Evolutionary conservation across 176 grass and related monocot genomes (phyloP), one percentile per base, ranked within the genome.

Genomic region (Saccharum spontaneum): DNA sequence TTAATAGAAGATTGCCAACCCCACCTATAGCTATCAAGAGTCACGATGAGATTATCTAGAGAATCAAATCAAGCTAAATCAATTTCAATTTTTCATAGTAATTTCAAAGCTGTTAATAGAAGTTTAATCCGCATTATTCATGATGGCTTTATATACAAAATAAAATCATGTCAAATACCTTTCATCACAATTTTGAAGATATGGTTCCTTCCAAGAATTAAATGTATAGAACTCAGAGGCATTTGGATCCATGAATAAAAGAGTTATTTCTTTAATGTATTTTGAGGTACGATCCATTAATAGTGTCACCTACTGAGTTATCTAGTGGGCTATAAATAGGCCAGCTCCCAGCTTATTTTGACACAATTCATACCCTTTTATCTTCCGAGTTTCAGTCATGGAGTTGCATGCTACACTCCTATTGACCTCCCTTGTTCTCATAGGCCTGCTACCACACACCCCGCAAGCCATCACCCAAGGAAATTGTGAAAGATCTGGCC

Each of bases 251-350:
- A 22, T 55, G 18, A 22, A 55, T 55, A 55, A 22, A 55, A 20
- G 50, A 8, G 16, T 17, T n/a, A 76, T 26, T 49, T 49, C 4
- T 49, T 16, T 49, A 48, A 4, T 15, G 15, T 48, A 48, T 48
- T 48, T 15, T 48, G 45, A 46, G 44, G 10, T 13, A 34, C 33
- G 33, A 34, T 34, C 72, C n/a, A n/a, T n/a, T n/a, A n/a, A n/a
- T n/a, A n/a, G n/a, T n/a, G n/a, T n/a, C n/a, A n/a, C n/a, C n/a
- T n/a, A n/a, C n/a, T n/a, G n/a, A n/a, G n/a, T n/a, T n/a, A n/a
- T n/a, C n/a, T n/a, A n/a, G n/a, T n/a, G n/a, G n/a, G n/a, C n/a
- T 76, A 84, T 76, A 84, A 76, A 84, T 84, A 84, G 22, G 31
- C n/a, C 1, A 11, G 16, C 3, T 7, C 11, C 20, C 15, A 28